These are phyloP conservation scores for Rhytidhysteron rufulum DNA, from an alignment of 2,329 filamentous ascomycete species.

Conservation along the genomic window DNA sequence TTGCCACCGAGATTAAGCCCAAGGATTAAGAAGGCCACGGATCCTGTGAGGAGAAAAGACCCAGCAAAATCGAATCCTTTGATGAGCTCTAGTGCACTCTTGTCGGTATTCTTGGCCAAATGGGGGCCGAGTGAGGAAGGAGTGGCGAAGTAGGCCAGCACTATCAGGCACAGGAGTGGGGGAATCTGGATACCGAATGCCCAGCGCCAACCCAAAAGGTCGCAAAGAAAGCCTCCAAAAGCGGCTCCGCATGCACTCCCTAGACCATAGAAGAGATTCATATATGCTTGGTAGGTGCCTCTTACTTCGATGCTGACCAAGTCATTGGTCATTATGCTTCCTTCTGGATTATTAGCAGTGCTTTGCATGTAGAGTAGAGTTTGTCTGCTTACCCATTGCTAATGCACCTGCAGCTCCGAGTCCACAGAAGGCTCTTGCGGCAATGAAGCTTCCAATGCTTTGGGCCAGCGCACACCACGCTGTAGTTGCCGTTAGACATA, in stretches of 20 bases:
- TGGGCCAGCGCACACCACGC: conserved; percentile 65
- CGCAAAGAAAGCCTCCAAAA: conserved; percentile 66
- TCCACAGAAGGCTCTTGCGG: conserved; percentile 67
- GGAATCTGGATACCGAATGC: conserved; percentile 57
- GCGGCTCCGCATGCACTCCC: conserved; percentile 57
- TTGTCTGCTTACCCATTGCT: conserved; percentile 49
- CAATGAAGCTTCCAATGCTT: conserved; percentile 66
- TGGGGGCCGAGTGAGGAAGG: conserved; percentile 45
- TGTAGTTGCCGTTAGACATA: conserved; percentile 62
- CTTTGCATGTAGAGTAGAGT: neutral
- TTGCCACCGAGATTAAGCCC: conserved; percentile 53
- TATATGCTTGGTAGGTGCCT: conserved; percentile 69
- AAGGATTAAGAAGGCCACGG: conserved; percentile 48
- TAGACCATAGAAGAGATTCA: conserved; percentile 62
- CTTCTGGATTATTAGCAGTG: neutral
- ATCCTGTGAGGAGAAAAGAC: conserved; percentile 44
- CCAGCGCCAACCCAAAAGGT: conserved; percentile 70
- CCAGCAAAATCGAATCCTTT: conserved; percentile 49
- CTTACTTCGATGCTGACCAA: conserved; percentile 69
- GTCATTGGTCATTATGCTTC: conserved; percentile 64
- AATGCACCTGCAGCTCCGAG: conserved; percentile 70
- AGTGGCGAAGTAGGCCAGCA: conserved; percentile 41
- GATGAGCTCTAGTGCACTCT: conserved; percentile 41
- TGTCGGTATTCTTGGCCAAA: conserved; percentile 37
- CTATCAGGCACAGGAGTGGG: conserved; percentile 42